Evolutionary conservation across 2,329 filamentous ascomycete genomes (phyloP).

Genomic region (Microdochium nivale): DNA sequence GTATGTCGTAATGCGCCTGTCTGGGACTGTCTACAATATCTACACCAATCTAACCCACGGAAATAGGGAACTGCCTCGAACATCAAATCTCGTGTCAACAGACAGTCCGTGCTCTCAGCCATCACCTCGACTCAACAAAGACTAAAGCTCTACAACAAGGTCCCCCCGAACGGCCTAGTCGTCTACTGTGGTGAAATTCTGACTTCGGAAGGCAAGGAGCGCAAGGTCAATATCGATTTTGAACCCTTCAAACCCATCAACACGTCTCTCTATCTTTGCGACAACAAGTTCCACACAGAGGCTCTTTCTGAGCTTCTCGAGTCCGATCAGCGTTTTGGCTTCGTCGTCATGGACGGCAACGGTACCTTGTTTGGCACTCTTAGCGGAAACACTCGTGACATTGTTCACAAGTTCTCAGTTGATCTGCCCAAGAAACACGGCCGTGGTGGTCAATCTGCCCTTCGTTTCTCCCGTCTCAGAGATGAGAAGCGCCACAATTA

Average conservation of each 20-base stretch:
- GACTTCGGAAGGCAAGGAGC: conserved; percentile 95
- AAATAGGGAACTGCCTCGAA: conserved; percentile 89
- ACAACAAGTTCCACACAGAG: conserved; percentile 99
- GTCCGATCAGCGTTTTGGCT: conserved; percentile 98
- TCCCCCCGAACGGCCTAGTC: conserved; percentile 93
- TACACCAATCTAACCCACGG: conserved; percentile 12
- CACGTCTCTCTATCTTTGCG: conserved; percentile 96
- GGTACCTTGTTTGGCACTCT: conserved; percentile 94
- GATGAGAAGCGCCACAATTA: conserved; percentile 99
- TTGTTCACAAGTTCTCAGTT: conserved; percentile 96
- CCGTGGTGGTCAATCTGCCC: conserved; percentile 97
- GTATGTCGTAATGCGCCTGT: conserved; percentile 41
- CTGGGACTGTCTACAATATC: conserved; percentile 1
- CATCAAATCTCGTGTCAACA: conserved; percentile 99
- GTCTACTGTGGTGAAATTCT: conserved; percentile 99
- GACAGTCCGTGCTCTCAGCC: conserved; percentile 93
- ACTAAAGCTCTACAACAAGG: conserved; percentile 98
- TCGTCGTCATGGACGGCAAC: conserved; percentile 99
- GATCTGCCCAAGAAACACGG: conserved; percentile 99
- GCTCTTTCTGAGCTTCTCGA: conserved; percentile 93
- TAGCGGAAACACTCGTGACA: conserved; percentile 92
- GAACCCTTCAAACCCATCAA: conserved; percentile 99
- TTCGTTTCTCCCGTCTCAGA: conserved; percentile 98
- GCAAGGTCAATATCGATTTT: conserved; percentile 99
- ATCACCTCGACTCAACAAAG: conserved; percentile 99